Base-by-base conservation (phyloP, 225 moss, liverwort and hornwort species). In the Ulota crispa region DNA sequence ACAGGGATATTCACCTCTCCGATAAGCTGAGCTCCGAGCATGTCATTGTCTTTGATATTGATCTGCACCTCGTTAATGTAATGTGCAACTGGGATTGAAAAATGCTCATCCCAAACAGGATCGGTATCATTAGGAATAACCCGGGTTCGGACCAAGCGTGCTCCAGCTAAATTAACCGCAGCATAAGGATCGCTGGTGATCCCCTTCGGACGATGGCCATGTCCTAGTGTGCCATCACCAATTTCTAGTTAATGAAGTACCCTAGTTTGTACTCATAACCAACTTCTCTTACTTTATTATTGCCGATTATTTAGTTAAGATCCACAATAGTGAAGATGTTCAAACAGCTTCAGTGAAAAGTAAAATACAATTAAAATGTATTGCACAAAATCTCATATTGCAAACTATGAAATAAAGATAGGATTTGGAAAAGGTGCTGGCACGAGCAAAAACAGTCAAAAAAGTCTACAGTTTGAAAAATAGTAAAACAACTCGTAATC, bases 111-210 rank as follows among this genome's bases (percentile, higher is more conserved):
- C 96, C 96, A 96, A 28, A 70, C 83, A 3, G 96, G 96, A 64
- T 88, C 87, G 73, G 93, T 87, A 2, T 92, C 83, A 72, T 96
- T 84, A 73, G 94, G 21, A 86, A 96, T 89, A 10, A 96, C 82
- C 23, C 85, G 81, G 16, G 94, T 86, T 62, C 91, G 76, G 10
- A 94, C 94, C 56, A 84, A 81, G 37, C 94, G 93, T 30, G 90
- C 96, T 62, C 94, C 94, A 5, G 89, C 93, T 3, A 94, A 76
- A 80, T 91, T 71, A 2, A 96, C 94, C 36, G 94, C 87, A 10
- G 91, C 96, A 69, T 94, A 96, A 10, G 96, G 96, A 70, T 96
- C 96, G 73, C 96, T 96, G 4, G 78, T 78, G 47, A 96, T 96
- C 19, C 83, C 86, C 86, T 93, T 91, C 64, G 77, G 84, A 86